Conservation (phyloP, 208 protist genomes). For the Trypanosoma caninum region DNA sequence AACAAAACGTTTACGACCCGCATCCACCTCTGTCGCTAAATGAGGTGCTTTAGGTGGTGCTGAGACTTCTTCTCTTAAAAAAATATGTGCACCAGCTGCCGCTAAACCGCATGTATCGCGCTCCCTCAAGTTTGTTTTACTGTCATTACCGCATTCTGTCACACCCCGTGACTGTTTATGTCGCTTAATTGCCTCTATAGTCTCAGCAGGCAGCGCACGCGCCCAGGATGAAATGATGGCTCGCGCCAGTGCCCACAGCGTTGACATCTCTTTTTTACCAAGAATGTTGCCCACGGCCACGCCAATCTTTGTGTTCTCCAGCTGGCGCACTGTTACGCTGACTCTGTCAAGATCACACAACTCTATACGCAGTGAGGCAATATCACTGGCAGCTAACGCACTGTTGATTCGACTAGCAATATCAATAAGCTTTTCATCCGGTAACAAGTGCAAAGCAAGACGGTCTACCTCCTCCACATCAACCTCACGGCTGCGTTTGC, state of each 20-base stretch:
- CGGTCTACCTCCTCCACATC: constrained; percentile 4
- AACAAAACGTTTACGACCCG: constrained; percentile 30
- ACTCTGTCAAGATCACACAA: constrained; percentile 61
- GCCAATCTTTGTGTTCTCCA: constrained; percentile 70
- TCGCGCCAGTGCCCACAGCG: constrained; percentile 61
- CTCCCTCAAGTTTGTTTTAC: constrained; percentile 1
- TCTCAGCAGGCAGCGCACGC: constrained; percentile 52
- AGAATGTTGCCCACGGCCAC: constrained; percentile 67
- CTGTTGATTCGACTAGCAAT: constrained; percentile 39
- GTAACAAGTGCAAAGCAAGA: constrained; percentile 14
- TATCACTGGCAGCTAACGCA: constrained; percentile 35
- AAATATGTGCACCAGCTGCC: constrained; percentile 6
- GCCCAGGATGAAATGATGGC: constrained; percentile 78
- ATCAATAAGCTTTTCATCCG: constrained; percentile 27
- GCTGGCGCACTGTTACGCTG: constrained; percentile 42
- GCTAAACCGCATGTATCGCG: constrained; percentile 3
- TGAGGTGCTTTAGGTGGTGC: not conserved
- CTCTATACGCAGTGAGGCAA: constrained; percentile 35
- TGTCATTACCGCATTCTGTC: constrained; percentile 25
- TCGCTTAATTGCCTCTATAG: constrained; percentile 48
- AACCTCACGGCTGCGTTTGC: constrained; percentile 25
- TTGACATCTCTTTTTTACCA: constrained; percentile 29
- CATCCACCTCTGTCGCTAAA: not conserved
- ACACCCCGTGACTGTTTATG: constrained; percentile 28
- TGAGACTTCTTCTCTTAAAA: constrained; percentile 15